Base-by-base conservation (phyloP, 164 flowering plant species). In the Sextonia rubra region DNA sequence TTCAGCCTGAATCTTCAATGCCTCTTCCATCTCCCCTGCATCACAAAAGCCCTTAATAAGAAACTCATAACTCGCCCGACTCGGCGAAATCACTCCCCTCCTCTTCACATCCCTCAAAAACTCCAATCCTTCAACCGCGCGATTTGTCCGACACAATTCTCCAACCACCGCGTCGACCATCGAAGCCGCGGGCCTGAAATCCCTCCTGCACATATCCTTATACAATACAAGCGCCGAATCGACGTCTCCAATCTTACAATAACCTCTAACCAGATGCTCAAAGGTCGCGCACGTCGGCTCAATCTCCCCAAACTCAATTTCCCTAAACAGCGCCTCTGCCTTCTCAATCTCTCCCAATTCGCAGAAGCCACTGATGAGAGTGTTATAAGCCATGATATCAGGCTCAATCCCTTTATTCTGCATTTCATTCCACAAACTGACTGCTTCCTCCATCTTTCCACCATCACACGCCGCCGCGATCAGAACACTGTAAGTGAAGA, bases 401-500 rank as follows among this genome's bases (percentile, higher is more conserved):
- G 74, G 87, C 68, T 81, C 73, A 56, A 89, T 66, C 47, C 66
- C 74, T 74, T 83, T 84, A 8, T n/a, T 52, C 55, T 66, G 37
- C 91, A 94, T 89, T 70, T 90, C 88, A 63, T 84, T 82, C 94
- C 91, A 92, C 68, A 89, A 68, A 67, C 78, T 78, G 77, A 83
- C 77, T 1, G 89, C 94, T 52, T 89, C 86, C 4, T 12, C 78
- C 83, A 89, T 78, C 78, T 71, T 84, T 30, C 85, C 89, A 66
- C 73, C 77, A 4, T 89, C 94, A 74, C 91, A 89, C 71, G 76
- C 82, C 0, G 82, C 83, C 0, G 87, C 91, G 83, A 94, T 83
- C 66, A 88, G 73, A 73, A 90, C 62, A 60, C 88, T 81, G 75
- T 82, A 92, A 74, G 94, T 88, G 73, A 72, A 85, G n/a, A 48